phyloP scores from a whole-genome alignment of 2,329 filamentous ascomycete genomes.

The Diplodia seriata region DNA sequence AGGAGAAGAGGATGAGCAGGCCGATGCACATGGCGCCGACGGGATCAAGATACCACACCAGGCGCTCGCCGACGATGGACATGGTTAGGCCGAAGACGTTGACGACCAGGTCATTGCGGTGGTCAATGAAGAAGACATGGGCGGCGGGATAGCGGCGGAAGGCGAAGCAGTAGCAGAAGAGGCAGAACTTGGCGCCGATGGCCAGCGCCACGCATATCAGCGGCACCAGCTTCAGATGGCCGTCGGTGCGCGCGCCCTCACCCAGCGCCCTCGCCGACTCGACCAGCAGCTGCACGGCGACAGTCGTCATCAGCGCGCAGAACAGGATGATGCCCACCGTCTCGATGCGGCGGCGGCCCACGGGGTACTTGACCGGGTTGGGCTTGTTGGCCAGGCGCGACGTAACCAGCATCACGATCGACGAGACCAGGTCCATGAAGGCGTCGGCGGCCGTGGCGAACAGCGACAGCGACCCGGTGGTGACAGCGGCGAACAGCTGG shows the following conservation, averaged over 20 bases:
- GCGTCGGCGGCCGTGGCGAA: conserved; percentile 72
- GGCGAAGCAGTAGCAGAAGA: conserved; percentile 63
- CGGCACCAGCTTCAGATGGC: conserved; percentile 61
- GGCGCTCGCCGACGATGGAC: conserved; percentile 60
- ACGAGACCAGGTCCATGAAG: conserved; percentile 70
- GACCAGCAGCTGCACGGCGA: conserved; percentile 68
- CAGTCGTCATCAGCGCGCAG: conserved; percentile 70
- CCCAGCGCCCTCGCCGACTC: conserved; percentile 63
- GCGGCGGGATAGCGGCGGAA: conserved; percentile 63
- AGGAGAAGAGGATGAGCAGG: conserved; percentile 66
- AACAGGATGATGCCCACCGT: conserved; percentile 71
- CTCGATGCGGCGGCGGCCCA: conserved; percentile 68
- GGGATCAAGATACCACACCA: conserved; percentile 67
- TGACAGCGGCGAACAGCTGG: conserved; percentile 65
- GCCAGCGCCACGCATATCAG: conserved; percentile 62
- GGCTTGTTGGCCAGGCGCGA: conserved; percentile 65
- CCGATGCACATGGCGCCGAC: conserved; percentile 67
- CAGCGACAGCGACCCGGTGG: conserved; percentile 66
- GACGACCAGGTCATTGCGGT: conserved; percentile 64
- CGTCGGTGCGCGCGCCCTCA: conserved; percentile 51
- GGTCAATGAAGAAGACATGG: conserved; percentile 64
- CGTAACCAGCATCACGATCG: conserved; percentile 67
- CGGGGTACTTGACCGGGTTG: conserved; percentile 68
- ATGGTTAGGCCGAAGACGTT: conserved; percentile 64
- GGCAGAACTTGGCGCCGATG: conserved; percentile 59